Conservation (phyloP, 495 filamentous ascomycete genomes). For the Sphaerosporella brunnea region DNA sequence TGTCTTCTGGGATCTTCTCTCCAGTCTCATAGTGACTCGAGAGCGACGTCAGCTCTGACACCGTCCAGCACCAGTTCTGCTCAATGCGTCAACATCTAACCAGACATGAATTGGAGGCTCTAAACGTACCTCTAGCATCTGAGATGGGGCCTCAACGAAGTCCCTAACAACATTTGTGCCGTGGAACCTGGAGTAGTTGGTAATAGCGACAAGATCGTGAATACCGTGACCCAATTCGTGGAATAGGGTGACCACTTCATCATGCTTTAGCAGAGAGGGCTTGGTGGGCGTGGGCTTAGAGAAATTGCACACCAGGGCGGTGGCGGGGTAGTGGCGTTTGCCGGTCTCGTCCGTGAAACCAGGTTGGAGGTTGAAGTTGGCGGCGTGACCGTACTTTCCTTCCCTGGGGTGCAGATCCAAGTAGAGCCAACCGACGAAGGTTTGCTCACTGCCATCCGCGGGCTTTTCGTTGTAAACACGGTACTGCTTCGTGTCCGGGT, state of each 20-base stretch:
- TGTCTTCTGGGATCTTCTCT: constrained; percentile 39
- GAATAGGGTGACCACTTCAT: constrained; percentile 46
- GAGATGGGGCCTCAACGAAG: constrained; percentile 47
- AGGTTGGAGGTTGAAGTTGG: constrained; percentile 25
- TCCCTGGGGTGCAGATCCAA: constrained; percentile 43
- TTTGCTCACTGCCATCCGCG: constrained; percentile 33
- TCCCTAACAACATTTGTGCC: constrained; percentile 44
- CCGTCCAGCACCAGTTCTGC: constrained; percentile 47
- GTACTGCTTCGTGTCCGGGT: constrained; percentile 45
- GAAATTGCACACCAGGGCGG: constrained; percentile 50
- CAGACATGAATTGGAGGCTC: too few relatives aligned
- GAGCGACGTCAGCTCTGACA: constrained; percentile 37
- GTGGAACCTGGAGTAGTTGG: constrained; percentile 40
- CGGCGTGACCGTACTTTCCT: constrained; percentile 41
- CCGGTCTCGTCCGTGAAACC: constrained; percentile 38
- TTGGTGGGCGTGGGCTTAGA: constrained; percentile 44
- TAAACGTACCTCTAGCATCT: constrained; percentile 50
- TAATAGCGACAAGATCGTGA: constrained; percentile 40
- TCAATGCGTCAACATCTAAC: too few relatives aligned
- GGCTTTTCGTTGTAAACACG: constrained; percentile 42
- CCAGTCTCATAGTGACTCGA: constrained; percentile 39
- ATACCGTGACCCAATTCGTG: constrained; percentile 52
- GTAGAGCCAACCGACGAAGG: constrained; percentile 48
- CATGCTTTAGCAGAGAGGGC: constrained; percentile 44
- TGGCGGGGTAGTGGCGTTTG: constrained; percentile 41